These are phyloP conservation scores for Saccharomycopsis crataegensis DNA, from an alignment of 1,139 yeast genomes.

Conservation along the genomic window DNA sequence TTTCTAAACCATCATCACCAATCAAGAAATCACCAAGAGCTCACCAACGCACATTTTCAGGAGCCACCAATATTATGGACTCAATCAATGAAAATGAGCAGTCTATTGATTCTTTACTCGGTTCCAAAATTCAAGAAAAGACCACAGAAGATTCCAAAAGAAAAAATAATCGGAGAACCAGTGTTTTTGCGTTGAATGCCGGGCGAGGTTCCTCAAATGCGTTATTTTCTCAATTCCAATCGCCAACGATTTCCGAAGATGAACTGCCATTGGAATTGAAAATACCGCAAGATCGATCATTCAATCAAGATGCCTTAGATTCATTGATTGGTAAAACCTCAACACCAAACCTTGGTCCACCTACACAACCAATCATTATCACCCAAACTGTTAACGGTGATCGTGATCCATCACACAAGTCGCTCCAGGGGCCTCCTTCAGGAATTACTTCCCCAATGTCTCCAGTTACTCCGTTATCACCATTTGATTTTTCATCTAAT, in stretches of 20 bases:
- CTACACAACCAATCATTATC: background rate
- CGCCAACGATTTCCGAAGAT: background rate
- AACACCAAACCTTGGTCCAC: background rate
- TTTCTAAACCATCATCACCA: background rate
- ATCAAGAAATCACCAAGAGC: background rate
- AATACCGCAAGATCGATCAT: slow-evolving; percentile 1
- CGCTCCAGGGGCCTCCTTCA: background rate
- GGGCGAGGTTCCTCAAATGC: background rate
- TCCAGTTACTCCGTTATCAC: slow-evolving; percentile 19
- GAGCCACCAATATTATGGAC: background rate
- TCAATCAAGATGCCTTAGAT: slow-evolving; percentile 15
- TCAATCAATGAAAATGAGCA: background rate
- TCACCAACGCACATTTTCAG: slow-evolving; percentile 1
- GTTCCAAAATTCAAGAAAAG: background rate
- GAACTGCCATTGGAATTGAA: background rate
- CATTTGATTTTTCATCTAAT: slow-evolving; percentile 9
- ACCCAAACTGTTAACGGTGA: background rate
- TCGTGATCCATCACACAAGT: background rate
- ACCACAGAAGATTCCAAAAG: background rate
- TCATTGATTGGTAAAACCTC: slow-evolving; percentile 9
- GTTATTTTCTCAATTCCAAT: background rate
- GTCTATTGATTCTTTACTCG: background rate
- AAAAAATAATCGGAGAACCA: slow-evolving; percentile 1
- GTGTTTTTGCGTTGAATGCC: background rate
- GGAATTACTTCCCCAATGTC: slow-evolving; percentile 14